Evolutionary conservation across 1,284 basidiomycete genomes (phyloP).

Genomic region (Vanrija sp.): DNA sequence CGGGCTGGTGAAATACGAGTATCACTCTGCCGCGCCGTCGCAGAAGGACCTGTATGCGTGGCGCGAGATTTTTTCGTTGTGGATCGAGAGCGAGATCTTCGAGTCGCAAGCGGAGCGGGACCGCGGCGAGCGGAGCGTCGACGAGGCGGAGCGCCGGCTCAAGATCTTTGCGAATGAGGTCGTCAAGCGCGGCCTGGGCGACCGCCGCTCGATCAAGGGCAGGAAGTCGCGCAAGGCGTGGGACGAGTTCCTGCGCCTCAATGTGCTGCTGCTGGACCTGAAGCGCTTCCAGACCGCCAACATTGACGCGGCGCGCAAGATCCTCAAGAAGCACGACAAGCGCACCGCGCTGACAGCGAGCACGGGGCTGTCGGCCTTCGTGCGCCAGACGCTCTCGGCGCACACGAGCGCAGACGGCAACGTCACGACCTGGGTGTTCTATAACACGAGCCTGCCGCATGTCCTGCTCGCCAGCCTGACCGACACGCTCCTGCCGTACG

Average conservation of each 20-base stretch:
- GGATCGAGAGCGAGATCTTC: conserved; percentile 83
- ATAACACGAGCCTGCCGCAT: conserved; percentile 62
- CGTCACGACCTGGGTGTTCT: conserved; percentile 49
- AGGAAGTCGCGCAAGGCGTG: conserved; percentile 65
- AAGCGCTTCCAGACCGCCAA: conserved; percentile 88
- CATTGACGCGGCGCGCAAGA: conserved; percentile 81
- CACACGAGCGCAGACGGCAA: conserved; percentile 35
- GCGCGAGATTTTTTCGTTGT: conserved; percentile 85
- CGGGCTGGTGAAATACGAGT: not conserved
- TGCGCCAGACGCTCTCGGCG: conserved; percentile 40
- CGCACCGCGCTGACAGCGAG: conserved; percentile 58
- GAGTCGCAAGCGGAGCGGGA: conserved; percentile 70
- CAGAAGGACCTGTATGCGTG: conserved; percentile 77
- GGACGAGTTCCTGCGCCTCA: conserved; percentile 75
- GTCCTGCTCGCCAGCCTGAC: conserved; percentile 81
- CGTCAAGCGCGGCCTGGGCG: conserved; percentile 59
- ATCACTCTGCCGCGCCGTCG: conserved; percentile 5
- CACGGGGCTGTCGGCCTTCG: conserved; percentile 49
- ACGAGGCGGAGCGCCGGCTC: conserved; percentile 71
- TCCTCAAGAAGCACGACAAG: conserved; percentile 92
- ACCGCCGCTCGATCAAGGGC: conserved; percentile 60
- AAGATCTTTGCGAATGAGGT: conserved; percentile 67
- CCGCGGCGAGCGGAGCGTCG: conserved; percentile 67
- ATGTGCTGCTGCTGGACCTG: conserved; percentile 74
- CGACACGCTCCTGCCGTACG: conserved; percentile 69